A percentile compares a stretch with the other conserved stretches of the same genome.
These are phyloP conservation scores for Lojkania enalia DNA, from an alignment of 2,329 filamentous ascomycete genomes.

Conservation along the genomic window DNA sequence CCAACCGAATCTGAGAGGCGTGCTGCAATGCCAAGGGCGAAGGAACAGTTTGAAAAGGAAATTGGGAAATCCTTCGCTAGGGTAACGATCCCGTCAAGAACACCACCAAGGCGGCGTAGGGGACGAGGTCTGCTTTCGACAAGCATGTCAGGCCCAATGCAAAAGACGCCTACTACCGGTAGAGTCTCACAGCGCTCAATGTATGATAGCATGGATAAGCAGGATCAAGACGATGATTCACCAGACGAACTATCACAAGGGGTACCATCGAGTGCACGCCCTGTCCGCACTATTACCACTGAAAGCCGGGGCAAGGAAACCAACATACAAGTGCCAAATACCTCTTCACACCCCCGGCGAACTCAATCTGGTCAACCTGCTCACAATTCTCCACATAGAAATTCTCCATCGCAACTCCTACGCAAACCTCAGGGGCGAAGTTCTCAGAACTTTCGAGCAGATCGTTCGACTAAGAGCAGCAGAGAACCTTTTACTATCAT, in stretches of 20 bases:
- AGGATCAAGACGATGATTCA: slow-evolving; percentile 22
- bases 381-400: slow-evolving; percentile 22
- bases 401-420: slow-evolving; percentile 26
- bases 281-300: background rate
- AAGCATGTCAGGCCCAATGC: slow-evolving; percentile 13
- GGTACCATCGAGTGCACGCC: slow-evolving; percentile 18
- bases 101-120: slow-evolving; percentile 15
- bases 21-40: slow-evolving; percentile 23
- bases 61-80: slow-evolving; percentile 28
- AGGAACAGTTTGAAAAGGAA: slow-evolving; percentile 25
- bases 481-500: slow-evolving; percentile 48
- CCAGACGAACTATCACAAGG: slow-evolving; percentile 39
- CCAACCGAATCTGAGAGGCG: slow-evolving; percentile 23
- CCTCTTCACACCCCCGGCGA: slow-evolving; percentile 40
- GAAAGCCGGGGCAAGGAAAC: slow-evolving; percentile 13
- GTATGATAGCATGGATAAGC: slow-evolving; percentile 20
- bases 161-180: slow-evolving; percentile 31
- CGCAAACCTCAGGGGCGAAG: slow-evolving; percentile 22
- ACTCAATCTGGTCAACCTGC: slow-evolving; percentile 27
- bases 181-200: slow-evolving; percentile 4
- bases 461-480: slow-evolving; percentile 25
- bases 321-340: slow-evolving; percentile 42
- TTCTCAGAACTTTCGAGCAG: slow-evolving; percentile 22
- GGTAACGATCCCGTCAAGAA: slow-evolving; percentile 30
- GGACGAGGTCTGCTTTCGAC: slow-evolving; percentile 18